These are phyloP conservation scores for Mycosarcoma maydis DNA, from an alignment of 1,284 basidiomycete genomes.

Conservation along the genomic window DNA sequence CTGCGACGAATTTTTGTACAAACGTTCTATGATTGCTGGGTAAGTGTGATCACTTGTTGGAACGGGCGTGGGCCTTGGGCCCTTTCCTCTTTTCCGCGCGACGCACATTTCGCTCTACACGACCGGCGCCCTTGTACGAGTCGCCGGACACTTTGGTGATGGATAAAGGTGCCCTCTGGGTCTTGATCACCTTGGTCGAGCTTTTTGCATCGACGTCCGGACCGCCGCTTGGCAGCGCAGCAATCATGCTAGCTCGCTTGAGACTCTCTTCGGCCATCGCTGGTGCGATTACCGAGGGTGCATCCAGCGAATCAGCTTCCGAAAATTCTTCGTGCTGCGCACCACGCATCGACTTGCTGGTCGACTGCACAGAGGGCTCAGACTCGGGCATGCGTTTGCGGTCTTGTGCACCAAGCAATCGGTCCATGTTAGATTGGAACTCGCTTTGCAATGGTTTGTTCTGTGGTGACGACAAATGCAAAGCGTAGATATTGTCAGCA, in stretches of 20 bases:
- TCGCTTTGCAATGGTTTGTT: conserved; percentile 57
- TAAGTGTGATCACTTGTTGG: conserved; percentile 6
- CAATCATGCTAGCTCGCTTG: conserved; percentile 32
- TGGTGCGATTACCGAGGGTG: conserved; percentile 39
- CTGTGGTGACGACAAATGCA: conserved; percentile 16
- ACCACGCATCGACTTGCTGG: conserved; percentile 43
- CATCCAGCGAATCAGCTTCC: conserved; percentile 31
- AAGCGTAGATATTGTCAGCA: conserved; percentile 7
- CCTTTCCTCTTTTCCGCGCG: conserved; percentile 44
- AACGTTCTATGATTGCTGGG: neutral
- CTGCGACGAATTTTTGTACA: neutral
- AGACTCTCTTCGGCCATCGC: conserved; percentile 27
- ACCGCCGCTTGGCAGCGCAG: conserved; percentile 42
- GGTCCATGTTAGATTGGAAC: conserved; percentile 62
- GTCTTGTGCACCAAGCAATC: conserved; percentile 52
- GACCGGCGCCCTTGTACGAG: conserved; percentile 52
- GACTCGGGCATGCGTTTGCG: conserved; percentile 36
- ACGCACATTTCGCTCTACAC: conserved; percentile 35
- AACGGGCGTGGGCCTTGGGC: neutral
- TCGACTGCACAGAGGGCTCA: conserved; percentile 30
- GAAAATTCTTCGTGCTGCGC: conserved; percentile 53
- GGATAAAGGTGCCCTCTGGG: conserved; percentile 15
- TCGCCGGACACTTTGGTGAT: conserved; percentile 42
- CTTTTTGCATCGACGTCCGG: conserved; percentile 22
- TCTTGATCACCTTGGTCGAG: conserved; percentile 15